Base-by-base conservation (phyloP, 148 eudicot genomes). In the Arctostaphylos glauca region DNA sequence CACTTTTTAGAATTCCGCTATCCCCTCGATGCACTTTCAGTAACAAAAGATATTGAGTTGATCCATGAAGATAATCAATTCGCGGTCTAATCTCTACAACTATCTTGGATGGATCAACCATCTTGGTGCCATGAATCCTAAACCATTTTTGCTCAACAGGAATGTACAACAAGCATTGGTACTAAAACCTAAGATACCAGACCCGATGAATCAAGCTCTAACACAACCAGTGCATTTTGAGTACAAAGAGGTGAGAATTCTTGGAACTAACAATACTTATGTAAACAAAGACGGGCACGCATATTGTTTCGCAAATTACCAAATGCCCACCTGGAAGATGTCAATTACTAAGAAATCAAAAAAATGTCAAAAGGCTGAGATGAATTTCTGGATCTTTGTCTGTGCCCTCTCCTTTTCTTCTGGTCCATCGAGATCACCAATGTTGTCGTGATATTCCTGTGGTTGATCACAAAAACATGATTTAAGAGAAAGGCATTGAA, bases 341-440 rank as follows among this genome's bases (percentile, higher is more conserved):
- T 70, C 54, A 15, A 52, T 12, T 18, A 0, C 9, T 47, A 74
- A 47, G 12, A 62, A 46, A 25, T 14, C 18, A 53, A 53, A 53
- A 9, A 58, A 16, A 23, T 75, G 25, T 87, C 87, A 87, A 58
- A 96, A 89, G 41, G 97, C 92, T 58, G 93, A 84, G 74, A 94
- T 89, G 86, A 96, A 96, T 81, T 86, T 94, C 80, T 84, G 89
- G 53, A 96, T 89, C 90, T 88, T 96, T 6, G 94, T 86, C 81
- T 96, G 99, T 21, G 91, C 94, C 84, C 93, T 89, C 84, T 96
- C 99, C 88, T 93, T 96, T 84, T 96, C 99, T 84, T 96, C 99
- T 53, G 99, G 94, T n/a, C 99, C 99, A 47, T 96, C 99, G 54
- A 96, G 87, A 83, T 96, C 99, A 49, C 99, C 99, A 74, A 96